Evolutionary conservation across 352 stramenopile genomes (phyloP), one percentile per base, ranked within the genome.

Genomic region (Phytophthora foliorum): DNA sequence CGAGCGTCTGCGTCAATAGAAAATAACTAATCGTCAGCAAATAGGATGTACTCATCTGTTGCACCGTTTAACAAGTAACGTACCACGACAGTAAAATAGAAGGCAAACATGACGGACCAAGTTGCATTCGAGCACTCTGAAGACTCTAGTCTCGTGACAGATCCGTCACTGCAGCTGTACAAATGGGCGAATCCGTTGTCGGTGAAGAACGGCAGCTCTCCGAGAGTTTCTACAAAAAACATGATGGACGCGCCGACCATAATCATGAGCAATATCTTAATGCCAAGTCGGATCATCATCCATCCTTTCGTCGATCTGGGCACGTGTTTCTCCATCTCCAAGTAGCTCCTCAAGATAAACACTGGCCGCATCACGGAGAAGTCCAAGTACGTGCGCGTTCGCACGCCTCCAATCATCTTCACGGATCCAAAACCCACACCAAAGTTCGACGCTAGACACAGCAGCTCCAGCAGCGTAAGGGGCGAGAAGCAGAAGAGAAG

Each of bases 61-160:
- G 2, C 17, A 45, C 7, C 17, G n/a, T 13, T 21, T 8, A 24
- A 22, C 39, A 45, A 42, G n/a, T 11, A 19, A 83, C 82, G 58
- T 80, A 92, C 84, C 72, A 96, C 88, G 50, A 96, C 84, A 41
- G 87, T 96, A 59, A 94, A 96, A 63, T 96, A 96, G 57, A 94
- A 92, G 4, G 88, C 90, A 61, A 94, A 96, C 86, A 94, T 96
- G 77, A 96, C 75, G 25, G 86, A 94, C 88, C 88, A 96, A 2
- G 88, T 94, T 62, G 92, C 72, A 16, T 78, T 73, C 7, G 72
- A 69, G 56, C 86, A 94, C 4, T 77, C 51, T 2, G 75, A 65
- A 21, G 67, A 88, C 45, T 79, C 63, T 41, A 79, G 62, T 17
- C 76, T 75, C 6, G 85, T 92, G 9, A 94, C 73, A 24, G 73